Base-by-base conservation (phyloP, 2,329 filamentous ascomycete species). In the Cercospora zeina region DNA sequence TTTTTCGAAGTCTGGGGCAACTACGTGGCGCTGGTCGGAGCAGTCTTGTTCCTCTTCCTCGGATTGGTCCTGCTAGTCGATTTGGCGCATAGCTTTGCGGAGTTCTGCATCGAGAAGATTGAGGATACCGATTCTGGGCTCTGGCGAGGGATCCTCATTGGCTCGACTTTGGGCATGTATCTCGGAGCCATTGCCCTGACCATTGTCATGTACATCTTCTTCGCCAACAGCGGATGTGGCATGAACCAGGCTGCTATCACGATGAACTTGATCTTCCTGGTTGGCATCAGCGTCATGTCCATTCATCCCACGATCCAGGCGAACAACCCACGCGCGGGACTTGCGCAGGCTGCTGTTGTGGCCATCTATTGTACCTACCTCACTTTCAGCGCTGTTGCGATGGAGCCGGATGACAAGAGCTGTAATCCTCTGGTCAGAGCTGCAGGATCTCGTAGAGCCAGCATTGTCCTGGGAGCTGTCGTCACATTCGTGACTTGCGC, bases 241-340 rank as follows among this genome's bases (percentile, higher is more conserved):
- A 97, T 97, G 93, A 99, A 99, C 77, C 93, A 97, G 78, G 87
- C 92, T 8, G 93, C 91, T 62, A 97, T 99, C 70, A 96, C 93
- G 19, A 82, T 84, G 78, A 99, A 99, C 76, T 80, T 99, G 13
- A 76, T 97, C 36, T 81, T 97, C 55, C 88, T 96, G 79, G 76
- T 97, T 54, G 81, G 85, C 62, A 87, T 96, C 65, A 96, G 92
- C 0, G 82, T 87, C 67, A 83, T 97, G 33, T 97, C 93, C 0
- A 88, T 99, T 64, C 93, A 97, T 74, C 93, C 95, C 1, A 85
- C 85, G 1, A 86, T 99, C 13, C 95, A 99, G 77, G 91, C 93
- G 72, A 88, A 88, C 75, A 99, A 99, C 77, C 87, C 93, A 53
- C 92, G 93, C 74, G 95, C 95, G 45, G 95, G 95, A 54, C 83